Evolutionary conservation across 352 stramenopile genomes (phyloP).

Genomic region (Pythium phragmiticola): DNA sequence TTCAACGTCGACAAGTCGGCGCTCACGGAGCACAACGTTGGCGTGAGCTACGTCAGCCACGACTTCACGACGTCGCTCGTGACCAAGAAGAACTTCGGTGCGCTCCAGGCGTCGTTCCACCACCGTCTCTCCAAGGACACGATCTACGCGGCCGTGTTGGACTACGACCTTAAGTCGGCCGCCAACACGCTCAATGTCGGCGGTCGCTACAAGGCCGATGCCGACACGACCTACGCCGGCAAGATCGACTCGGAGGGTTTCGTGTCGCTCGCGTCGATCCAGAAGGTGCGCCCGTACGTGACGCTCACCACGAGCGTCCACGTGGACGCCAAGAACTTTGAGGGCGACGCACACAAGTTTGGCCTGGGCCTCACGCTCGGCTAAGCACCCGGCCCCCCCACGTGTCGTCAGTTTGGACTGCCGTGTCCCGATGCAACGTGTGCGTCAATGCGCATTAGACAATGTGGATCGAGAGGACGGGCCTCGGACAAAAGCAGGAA

Average conservation of each 20-base stretch:
- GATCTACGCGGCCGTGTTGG: conserved; percentile 72
- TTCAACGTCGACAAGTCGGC: conserved; percentile 85
- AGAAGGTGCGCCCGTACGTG: conserved; percentile 86
- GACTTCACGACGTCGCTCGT: conserved; percentile 74
- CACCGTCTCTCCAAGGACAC: conserved; percentile 77
- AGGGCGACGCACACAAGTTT: conserved; percentile 90
- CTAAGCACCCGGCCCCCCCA: conserved; percentile 37
- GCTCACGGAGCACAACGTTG: conserved; percentile 78
- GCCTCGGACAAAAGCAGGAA: conserved; percentile 6
- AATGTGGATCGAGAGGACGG: conserved; percentile 1
- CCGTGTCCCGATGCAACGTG: conserved; percentile 7
- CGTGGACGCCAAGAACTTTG: conserved; percentile 91
- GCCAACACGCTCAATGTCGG: conserved; percentile 79
- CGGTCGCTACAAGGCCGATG: conserved; percentile 72
- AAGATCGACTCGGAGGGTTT: conserved; percentile 86
- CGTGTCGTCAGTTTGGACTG: conserved; percentile 19
- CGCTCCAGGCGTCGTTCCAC: conserved; percentile 79
- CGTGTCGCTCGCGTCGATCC: conserved; percentile 79
- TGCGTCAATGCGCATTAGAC: conserved; percentile 20
- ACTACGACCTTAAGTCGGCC: conserved; percentile 84
- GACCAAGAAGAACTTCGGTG: conserved; percentile 83
- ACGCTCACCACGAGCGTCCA: conserved; percentile 80
- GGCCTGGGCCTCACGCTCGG: conserved; percentile 85
- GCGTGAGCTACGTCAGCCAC: conserved; percentile 57
- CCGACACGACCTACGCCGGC: conserved; percentile 74